Evolutionary conservation across 1,284 basidiomycete species (phyloP), one percentile per base, ranked within the genome.

Genomic region (Chalciporus sp.): DNA sequence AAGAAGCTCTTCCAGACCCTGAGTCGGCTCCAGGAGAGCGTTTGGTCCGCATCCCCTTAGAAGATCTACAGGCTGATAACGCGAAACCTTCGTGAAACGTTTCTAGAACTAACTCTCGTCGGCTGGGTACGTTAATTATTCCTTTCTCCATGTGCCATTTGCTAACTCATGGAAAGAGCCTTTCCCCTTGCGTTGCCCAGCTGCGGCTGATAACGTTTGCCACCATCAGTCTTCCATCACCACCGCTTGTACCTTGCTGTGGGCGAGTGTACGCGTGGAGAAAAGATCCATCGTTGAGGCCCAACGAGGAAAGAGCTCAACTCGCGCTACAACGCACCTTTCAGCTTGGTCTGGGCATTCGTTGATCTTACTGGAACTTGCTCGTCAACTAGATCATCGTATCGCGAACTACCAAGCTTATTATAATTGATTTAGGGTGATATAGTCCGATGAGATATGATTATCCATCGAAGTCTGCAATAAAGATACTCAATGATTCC

Each of bases 41-140:
- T 31, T 46, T 69, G 44, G 69, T 69, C 20, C 67, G 70, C 12
- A 60, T 69, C 40, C 67, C 67, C 0, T 39, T 69, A 12, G 70
- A 69, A 27, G 69, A 72, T n/a, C 53, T 72, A 31, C 66, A 70
- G 51, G 31, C 40, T 6, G 58, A 57, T 29, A 56, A 43, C 12
- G 1, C 60, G 33, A 52, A 51, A 19, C 33, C 56, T 10, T 57
- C 51, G 10, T 63, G 47, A 64, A 46, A 23, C 37, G 27, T 46
- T 41, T 9, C 17, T 27, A 16, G 10, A 35, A 17, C 39, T 7
- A 7, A 3, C 39, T 35, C 10, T 39, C 48, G 48, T 58, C 27
- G 27, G 17, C 31, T 23, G 19, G 19, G 47, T 17, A 37, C n/a
- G 29, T 17, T 16, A 17, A 5, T 33, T 11, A 42, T 27, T 26